Percentiles rank a stretch among this genome's conserved stretches.
These are phyloP conservation scores for Aphanomyces invadans DNA, from an alignment of 352 stramenopile genomes.

Conservation along the genomic window DNA sequence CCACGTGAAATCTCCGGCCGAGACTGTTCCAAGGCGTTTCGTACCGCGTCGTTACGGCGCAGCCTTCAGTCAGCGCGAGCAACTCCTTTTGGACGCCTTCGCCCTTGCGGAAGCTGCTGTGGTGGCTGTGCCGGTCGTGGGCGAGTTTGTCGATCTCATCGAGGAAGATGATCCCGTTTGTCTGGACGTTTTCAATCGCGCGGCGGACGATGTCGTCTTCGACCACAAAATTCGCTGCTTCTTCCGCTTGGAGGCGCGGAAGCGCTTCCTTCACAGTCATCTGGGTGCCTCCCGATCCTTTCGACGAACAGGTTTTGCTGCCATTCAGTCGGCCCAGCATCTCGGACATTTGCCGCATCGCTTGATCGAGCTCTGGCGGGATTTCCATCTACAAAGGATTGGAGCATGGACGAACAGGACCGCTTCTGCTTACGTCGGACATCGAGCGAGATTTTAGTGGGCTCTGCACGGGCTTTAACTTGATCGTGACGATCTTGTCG, in stretches of 20 bases:
- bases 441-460: background rate
- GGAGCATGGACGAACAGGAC: background rate
- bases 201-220: slow-evolving; percentile 69
- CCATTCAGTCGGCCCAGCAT: slow-evolving; percentile 28
- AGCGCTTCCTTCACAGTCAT: slow-evolving; percentile 70
- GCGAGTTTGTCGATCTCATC: slow-evolving; percentile 99
- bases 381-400: slow-evolving; percentile 78
- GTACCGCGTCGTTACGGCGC: slow-evolving; percentile 90
- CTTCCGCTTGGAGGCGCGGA: slow-evolving; percentile 59
- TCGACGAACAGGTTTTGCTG: background rate
- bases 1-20: background rate
- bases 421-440: background rate
- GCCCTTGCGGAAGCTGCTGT: slow-evolving; percentile 68
- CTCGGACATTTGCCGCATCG: slow-evolving; percentile 63
- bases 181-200: slow-evolving; percentile 86
- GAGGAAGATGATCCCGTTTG: slow-evolving; percentile 99
- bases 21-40: slow-evolving; percentile 19
- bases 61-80: slow-evolving; percentile 97
- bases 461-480: slow-evolving; percentile 36
- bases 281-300: no score
- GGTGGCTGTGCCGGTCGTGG: slow-evolving; percentile 58
- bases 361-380: slow-evolving; percentile 68
- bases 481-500: slow-evolving; percentile 43
- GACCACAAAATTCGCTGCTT: slow-evolving; percentile 62
- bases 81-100: slow-evolving; percentile 99